Conservation (phyloP, 805 yeast genomes). For the Sugiyamaella boreocaroliniensis region DNA sequence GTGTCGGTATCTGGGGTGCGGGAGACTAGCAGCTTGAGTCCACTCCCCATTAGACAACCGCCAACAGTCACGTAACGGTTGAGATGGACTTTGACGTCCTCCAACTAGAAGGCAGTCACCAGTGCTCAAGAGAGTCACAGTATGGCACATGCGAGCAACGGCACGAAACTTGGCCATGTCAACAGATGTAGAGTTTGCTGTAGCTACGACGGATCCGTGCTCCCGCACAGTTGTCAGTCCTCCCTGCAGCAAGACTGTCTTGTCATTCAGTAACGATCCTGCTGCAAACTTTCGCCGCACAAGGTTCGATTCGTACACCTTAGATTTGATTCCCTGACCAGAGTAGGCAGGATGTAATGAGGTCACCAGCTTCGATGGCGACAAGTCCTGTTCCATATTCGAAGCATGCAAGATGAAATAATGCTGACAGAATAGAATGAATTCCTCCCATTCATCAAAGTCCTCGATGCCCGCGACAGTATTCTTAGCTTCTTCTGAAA, state of each 20-base stretch:
- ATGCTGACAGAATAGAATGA: conserved; percentile 67
- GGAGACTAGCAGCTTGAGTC: conserved; percentile 36
- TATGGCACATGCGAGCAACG: conserved; percentile 52
- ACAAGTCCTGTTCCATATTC: conserved; percentile 26
- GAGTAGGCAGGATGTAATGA: not conserved
- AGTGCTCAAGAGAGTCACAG: conserved; percentile 34
- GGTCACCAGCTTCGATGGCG: not conserved
- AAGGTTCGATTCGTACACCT: not conserved
- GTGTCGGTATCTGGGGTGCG: conserved; percentile 48
- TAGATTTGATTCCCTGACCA: not conserved
- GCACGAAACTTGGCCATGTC: not conserved
- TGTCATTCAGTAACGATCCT: conserved; percentile 18
- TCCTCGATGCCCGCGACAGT: conserved; percentile 49
- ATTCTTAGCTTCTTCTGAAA: conserved; percentile 35
- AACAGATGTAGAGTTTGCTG: not conserved
- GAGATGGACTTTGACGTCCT: conserved; percentile 60
- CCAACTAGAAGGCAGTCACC: conserved; percentile 44
- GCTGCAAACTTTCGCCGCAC: conserved; percentile 41
- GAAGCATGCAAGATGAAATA: conserved; percentile 64
- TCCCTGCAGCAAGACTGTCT: conserved; percentile 29
- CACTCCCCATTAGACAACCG: conserved; percentile 33
- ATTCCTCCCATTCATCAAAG: conserved; percentile 84
- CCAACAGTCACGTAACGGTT: conserved; percentile 42
- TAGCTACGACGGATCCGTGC: conserved; percentile 8
- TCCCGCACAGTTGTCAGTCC: conserved; percentile 29